A percentile compares a stretch with the other conserved stretches of the same genome.
These are phyloP conservation scores for Ascochyta clinopodiicola DNA, from an alignment of 2,329 filamentous ascomycete species.

Conservation along the genomic window DNA sequence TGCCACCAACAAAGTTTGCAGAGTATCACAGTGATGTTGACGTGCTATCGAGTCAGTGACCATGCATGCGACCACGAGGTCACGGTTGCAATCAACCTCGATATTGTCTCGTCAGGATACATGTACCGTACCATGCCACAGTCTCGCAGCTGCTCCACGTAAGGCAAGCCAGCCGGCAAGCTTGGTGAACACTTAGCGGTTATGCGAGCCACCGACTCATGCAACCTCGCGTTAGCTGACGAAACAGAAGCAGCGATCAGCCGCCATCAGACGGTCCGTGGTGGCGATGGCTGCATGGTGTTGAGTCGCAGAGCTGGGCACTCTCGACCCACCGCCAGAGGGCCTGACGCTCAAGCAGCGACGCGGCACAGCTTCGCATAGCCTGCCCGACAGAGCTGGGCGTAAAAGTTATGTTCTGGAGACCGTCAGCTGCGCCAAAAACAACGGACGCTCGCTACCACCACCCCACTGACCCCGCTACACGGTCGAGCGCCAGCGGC, in stretches of 20 bases:
- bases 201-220: constrained; percentile 24
- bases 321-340: constrained; percentile 11
- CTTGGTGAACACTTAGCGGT: constrained; percentile 10
- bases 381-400: not conserved
- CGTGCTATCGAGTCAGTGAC: constrained; percentile 1
- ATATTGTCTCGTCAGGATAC: constrained; percentile 2
- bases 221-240: constrained; percentile 24
- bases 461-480: not conserved
- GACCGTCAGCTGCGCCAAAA: not conserved
- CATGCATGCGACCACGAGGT: not conserved
- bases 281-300: constrained; percentile 41
- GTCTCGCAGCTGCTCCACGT: constrained; percentile 1
- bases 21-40: constrained; percentile 1
- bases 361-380: constrained; percentile 8
- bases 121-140: constrained; percentile 3
- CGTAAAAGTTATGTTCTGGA: not conserved
- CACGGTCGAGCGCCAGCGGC: not conserved
- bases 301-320: constrained; percentile 33
- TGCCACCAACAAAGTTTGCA: constrained; percentile 6
- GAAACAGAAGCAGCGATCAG: constrained; percentile 27
- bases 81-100: constrained; percentile 2
- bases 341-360: constrained; percentile 1
- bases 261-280: constrained; percentile 23
- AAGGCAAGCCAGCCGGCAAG: constrained; percentile 14
- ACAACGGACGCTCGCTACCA: not conserved